A percentile compares a stretch with the other conserved stretches of the same genome.
phyloP scores from a whole-genome alignment of 768 basidiomycete species.

The Lactifluus subvellereus region DNA sequence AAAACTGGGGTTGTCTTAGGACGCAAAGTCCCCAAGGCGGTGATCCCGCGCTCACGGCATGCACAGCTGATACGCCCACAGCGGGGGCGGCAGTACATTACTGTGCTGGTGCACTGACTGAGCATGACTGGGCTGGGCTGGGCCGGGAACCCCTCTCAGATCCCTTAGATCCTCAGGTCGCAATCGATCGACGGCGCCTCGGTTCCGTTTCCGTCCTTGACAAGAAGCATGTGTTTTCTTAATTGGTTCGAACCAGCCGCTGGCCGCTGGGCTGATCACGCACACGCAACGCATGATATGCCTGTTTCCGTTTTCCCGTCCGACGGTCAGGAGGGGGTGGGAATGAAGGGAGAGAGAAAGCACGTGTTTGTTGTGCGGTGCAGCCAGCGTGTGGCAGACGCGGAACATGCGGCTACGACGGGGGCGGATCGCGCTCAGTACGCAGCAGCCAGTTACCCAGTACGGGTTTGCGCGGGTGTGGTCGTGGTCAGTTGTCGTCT shows the following conservation, averaged over 20 bases:
- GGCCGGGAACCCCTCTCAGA: not conserved
- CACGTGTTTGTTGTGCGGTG: slow-evolving; percentile 7
- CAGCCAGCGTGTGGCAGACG: not conserved
- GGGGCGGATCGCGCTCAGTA: slow-evolving; percentile 2
- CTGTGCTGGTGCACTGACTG: too few species aligned
- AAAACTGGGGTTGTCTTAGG: not conserved
- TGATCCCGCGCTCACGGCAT: not conserved
- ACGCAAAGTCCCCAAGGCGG: not conserved
- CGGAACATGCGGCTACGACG: not conserved
- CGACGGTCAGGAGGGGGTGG: not conserved
- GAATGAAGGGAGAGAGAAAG: not conserved
- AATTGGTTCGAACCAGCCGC: not conserved
- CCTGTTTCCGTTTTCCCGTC: too few species aligned
- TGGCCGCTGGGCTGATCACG: too few species aligned
- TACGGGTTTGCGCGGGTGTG: too few species aligned
- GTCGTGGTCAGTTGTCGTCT: too few species aligned
- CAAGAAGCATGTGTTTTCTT: not conserved
- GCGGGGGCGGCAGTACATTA: not conserved
- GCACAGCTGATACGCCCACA: not conserved
- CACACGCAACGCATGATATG: too few species aligned
- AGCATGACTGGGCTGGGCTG: too few species aligned
- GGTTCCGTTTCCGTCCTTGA: not conserved
- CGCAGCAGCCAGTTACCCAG: too few species aligned
- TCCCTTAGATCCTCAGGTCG: not conserved
- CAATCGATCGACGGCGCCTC: not conserved